Base-by-base conservation (phyloP, 2,329 filamentous ascomycete genomes). In the Sordariomycetes sp. region DNA sequence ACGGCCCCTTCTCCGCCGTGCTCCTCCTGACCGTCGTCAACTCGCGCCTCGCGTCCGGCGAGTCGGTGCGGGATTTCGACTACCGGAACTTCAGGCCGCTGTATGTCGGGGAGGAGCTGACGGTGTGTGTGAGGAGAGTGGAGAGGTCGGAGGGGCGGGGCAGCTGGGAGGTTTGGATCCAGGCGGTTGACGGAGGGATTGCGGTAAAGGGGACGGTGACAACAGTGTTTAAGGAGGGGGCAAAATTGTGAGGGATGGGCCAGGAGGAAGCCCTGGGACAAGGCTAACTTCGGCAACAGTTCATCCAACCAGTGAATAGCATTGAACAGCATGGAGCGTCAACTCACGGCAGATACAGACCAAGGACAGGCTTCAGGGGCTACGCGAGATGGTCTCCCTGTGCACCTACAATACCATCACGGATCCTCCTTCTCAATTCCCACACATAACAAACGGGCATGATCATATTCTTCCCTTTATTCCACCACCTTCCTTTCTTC, bases 1-100 rank as follows among this genome's bases (percentile, higher is more conserved):
- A 97, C 66, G 94, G 94, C 0, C 93, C 94, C 1, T 75, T 99
- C 58, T 85, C 83, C 1, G 78, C 95, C 48, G 86, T 87, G 0
- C 75, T 97, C 6, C 85, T 97, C 77, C 76, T 96, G 40, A 81
- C 83, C 18, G 77, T 87, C 4, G 70, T 96, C 28, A 63, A 40
- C 54, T 52, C 14, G 61, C 34, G 64, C 64, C 67, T 24, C 59
- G 59, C 58, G 53, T 20, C 60, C 6, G 60, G 59, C 50, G 63
- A 65, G 54, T 64, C 66, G 20, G 72, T 93, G 24, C 68, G 72
- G 53, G 75, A 70, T 12, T 80, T 97, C 56, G 79, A 87, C 57
- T 97, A 97, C 70, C 82, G 84, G 55, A 96, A 97, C 68, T 70
- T 95, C 28, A 83, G 87, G 11, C 92, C 93, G 16, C 74, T 97